Conservation (phyloP, 31 red algal genomes). For the Endocladia muricata region DNA sequence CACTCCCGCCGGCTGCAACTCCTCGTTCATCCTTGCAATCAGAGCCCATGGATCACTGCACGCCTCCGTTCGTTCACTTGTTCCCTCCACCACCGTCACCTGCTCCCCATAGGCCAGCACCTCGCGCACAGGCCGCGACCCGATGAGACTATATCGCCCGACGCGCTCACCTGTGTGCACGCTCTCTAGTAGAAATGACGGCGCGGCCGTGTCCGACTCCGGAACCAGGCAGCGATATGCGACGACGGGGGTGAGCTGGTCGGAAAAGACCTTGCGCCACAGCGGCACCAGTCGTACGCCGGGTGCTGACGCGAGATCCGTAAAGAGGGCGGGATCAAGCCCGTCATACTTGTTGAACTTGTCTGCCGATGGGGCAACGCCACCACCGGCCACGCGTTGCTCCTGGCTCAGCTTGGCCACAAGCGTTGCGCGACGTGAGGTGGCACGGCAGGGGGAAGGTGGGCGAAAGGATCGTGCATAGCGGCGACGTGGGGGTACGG, state of each 20-base stretch:
- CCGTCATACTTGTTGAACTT: conserved; percentile 40
- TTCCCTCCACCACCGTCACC: conserved; percentile 27
- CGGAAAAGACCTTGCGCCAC: conserved; percentile 79
- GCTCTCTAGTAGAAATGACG: conserved; percentile 88
- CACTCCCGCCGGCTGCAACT: conserved; percentile 39
- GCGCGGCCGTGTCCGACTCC: conserved; percentile 36
- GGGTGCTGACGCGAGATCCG: conserved; percentile 49
- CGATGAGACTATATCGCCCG: conserved; percentile 87
- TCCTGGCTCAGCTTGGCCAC: not conserved
- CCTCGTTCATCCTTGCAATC: conserved; percentile 53
- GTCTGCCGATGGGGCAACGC: conserved; percentile 20
- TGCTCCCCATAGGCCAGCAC: conserved; percentile 43
- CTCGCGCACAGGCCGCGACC: conserved; percentile 56
- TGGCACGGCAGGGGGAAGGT: not conserved
- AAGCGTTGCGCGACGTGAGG: no score
- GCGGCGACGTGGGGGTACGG: no score
- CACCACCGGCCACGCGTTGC: conserved; percentile 21
- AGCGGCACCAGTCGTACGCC: conserved; percentile 77
- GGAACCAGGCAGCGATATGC: conserved; percentile 77
- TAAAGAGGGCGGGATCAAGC: not conserved
- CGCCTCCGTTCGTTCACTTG: not conserved
- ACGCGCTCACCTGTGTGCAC: conserved; percentile 73
- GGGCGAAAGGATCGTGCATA: no score
- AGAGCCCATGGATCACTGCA: conserved; percentile 74
- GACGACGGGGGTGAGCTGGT: conserved; percentile 82